Base-by-base conservation (phyloP, 176 grass and related monocot species). In the Melocanna baccifera region DNA sequence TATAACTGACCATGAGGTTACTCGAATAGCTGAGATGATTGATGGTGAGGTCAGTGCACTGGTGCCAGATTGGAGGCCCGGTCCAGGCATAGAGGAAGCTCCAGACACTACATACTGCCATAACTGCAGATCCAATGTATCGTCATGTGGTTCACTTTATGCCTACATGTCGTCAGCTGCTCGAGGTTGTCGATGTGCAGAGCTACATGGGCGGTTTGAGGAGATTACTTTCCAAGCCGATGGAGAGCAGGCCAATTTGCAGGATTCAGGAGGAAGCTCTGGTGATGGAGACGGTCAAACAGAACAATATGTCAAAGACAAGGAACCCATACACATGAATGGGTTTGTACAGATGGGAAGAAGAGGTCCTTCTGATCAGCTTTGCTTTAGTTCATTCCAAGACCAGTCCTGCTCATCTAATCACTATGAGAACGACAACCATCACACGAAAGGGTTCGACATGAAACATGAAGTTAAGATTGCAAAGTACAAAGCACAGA, bases 1-100 rank as follows among this genome's bases (percentile, higher is more conserved):
- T 83, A 97, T 97, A 69, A 97, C 88, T 12, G 90, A 97, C 45
- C 91, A 97, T 81, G 95, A 97, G 85, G 95, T 94, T 71, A 94
- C 92, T 45, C 83, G 86, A 84, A 94, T 97, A 51, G 95, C 95
- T 37, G 95, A 94, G 23, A 97, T 97, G 95, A 97, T 97, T 32
- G 95, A 97, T 70, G 87, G 86, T 12, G 95, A 97, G 84, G 84
- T 97, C 22, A 86, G 86, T 81, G 86, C 87, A 66, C 70, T 97
- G 77, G 95, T 97, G 16, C 95, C 95, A 18, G 79, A 84, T 67
- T 97, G 95, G 95, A 97, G 84, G 69, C 84, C 90, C 9, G 95
- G 92, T 69, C 92, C 95, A 37, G 84, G 90, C 74, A 89, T 97
- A 75, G 95, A 97, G 6, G 92, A 94, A 82, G 84, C 83, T 77